Base-by-base conservation (phyloP, 2,329 filamentous ascomycete genomes). In the Penicillium digitatum region DNA sequence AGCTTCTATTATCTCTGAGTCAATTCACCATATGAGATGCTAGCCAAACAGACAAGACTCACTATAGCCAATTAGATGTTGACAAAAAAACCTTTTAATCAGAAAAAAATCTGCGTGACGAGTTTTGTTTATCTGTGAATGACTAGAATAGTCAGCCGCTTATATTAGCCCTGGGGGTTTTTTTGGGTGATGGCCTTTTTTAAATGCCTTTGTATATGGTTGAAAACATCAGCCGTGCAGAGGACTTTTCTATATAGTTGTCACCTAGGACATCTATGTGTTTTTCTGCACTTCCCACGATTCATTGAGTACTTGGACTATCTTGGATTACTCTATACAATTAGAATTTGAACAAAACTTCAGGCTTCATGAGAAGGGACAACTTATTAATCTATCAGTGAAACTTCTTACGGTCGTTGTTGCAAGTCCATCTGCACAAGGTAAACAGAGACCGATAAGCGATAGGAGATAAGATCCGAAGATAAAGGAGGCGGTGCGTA, bases 391-490 rank as follows among this genome's bases (percentile, higher is more conserved):
- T 45, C 29, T 14, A 6, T 5, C 29, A 34, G 14, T 45, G 11
- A 6, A 31, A 27, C 26, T 29, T 44, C 40, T 31, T 20, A 27
- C 12, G 11, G 12, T 27, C 10, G 18, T 42, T 14, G 38, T 18
- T 26, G 37, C n/a, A n/a, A n/a, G n/a, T 9, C 16, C 3, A 43
- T 10, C 37, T 14, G 11, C 2, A 14, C n/a, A 20, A n/a, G 5
- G 14, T 1, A 34, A 29, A 39, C n/a, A n/a, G n/a, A 26, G 38
- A 29, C 16, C 9, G 45, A 49, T 57, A 49, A 44, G 16, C 24
- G 49, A 43, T 38, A 26, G 10, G 8, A 39, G 55, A 59, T 57
- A 55, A 55, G 32, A 42, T 53, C 26, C 55, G 44, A 35, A 52
- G 56, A 57, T 61, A 55, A 56, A 26, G 3, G 1, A 38, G 38